Base-by-base conservation (phyloP, 2,329 filamentous ascomycete species). In the Microdochium bolleyi region DNA sequence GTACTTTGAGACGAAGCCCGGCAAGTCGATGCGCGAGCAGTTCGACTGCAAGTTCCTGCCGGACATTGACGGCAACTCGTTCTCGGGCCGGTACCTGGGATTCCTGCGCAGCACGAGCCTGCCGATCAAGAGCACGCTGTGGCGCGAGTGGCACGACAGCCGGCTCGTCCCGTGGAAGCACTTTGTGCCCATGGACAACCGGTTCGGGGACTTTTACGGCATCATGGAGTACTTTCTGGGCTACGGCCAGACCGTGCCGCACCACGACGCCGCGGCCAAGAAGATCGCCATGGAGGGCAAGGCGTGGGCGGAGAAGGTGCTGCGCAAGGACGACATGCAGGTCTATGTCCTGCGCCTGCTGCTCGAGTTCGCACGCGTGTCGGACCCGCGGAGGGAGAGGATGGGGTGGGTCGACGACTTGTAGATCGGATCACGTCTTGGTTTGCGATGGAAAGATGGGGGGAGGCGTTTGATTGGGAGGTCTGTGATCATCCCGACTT, bases 81-180 rank as follows among this genome's bases (percentile, higher is more conserved):
- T 87, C 62, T 85, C 80, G 24, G 85, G 84, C 1, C 79, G 85
- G 5, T 89, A 85, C 61, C 76, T 84, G 3, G 82, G 79, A 0
- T 90, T 92, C 64, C 71, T 92, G 24, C 75, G 79, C 32, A 87
- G 82, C 27, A 87, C 82, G 2, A 84, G 80, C 16, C 67, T 92
- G 9, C 86, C 86, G 0, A 81, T 94, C 70, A 94, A 92, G 70
- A 82, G 85, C 5, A 90, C 88, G 0, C 73, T 92, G 22, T 94
- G 85, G 70, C 77, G 80, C 21, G 89, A 94, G 65, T 94, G 88
- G 89, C 88, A 92, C 62, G 88, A 92, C 64, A 79, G 78, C 48
- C 77, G 88, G 2, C 73, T 92, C 1, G 73, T 89, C 2, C 77
- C 87, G 0, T 94, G 89, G 88, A 82, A 83, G 61, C 89, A 94